Base-by-base conservation (phyloP, 345 rosid species). In the Eucalyptus brandiana region DNA sequence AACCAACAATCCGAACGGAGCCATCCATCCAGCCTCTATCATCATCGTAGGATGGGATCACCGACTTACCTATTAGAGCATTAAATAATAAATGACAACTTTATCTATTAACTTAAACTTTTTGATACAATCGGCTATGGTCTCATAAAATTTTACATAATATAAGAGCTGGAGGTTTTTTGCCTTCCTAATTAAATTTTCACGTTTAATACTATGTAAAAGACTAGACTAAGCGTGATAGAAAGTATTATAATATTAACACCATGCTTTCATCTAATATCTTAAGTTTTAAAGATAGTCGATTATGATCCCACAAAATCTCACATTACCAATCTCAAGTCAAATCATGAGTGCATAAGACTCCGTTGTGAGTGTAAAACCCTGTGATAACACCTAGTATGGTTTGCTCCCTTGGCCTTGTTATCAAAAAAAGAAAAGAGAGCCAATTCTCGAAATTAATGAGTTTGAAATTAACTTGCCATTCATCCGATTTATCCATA, bases 51-150 rank as follows among this genome's bases (percentile, higher is more conserved):
- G 62, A 24, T 23, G 28, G 62, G 14, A 56, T 23, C 30, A 10
- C 30, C 28, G 14, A 26, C 62, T 56, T 56, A 24, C 58, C 1
- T 21, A 53, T 53, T 53, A 8, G 26, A 53, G 4, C 26, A 53
- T 53, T 53, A 53, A 53, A 53, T 53, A 21, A 21, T 21, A 53
- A 53, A 8, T 53, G 0, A 8, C 5, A 0, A 21, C 0, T 53
- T 53, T 5, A 53, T 53, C 5, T 53, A 53, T 4, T 53, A 21
- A 53, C 26, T 53, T 53, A 53, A 53, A 53, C 11, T 19, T 21
- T 53, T 53, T 8, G 4, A 53, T 4, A 53, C 2, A 53, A 8
- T 21, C 11, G 0, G 1, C 0, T 53, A 2, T 53, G 0, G 1
- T 53, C 4, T 53, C 10, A 53, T 53, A 53, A 53, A 53, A 53